Evolutionary conservation across 2,329 filamentous ascomycete species (phyloP).

Genomic region (Calonectria pteridis): DNA sequence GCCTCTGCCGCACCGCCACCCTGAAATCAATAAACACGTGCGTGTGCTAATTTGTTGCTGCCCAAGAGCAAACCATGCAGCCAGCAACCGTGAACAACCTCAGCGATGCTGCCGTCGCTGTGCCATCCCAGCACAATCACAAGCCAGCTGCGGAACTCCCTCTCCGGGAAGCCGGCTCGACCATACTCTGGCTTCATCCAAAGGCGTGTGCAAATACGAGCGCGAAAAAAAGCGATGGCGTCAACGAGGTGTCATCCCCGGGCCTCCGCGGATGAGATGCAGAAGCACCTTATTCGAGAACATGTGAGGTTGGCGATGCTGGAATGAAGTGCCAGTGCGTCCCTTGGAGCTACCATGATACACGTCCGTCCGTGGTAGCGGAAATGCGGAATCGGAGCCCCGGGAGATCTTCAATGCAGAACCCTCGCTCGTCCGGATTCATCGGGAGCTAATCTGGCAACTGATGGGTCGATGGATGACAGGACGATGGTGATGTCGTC

Average conservation of each 20-base stretch:
- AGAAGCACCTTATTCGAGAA: neutral
- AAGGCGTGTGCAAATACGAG: neutral
- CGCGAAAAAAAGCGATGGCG: neutral
- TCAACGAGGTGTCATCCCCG: neutral
- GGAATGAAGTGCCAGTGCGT: neutral
- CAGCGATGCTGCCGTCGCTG: neutral
- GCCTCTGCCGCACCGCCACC: neutral
- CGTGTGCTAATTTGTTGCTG: conserved; percentile 3
- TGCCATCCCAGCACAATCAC: neutral
- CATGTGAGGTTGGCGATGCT: neutral
- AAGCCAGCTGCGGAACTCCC: conserved; percentile 2
- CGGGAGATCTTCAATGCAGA: neutral
- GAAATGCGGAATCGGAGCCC: neutral
- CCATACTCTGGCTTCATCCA: neutral
- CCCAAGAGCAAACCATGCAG: neutral
- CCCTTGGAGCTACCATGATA: neutral
- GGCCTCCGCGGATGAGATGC: neutral
- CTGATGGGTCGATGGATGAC: neutral
- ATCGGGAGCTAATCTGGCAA: conserved; percentile 10
- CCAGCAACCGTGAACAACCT: neutral
- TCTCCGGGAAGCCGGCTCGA: neutral
- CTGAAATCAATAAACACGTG: neutral
- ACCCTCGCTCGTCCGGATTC: neutral
- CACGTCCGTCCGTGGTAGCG: neutral
- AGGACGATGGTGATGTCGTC: conserved; percentile 12